These are phyloP conservation scores for Neonectria ditissima DNA, from an alignment of 2,329 filamentous ascomycete genomes.

Conservation along the genomic window DNA sequence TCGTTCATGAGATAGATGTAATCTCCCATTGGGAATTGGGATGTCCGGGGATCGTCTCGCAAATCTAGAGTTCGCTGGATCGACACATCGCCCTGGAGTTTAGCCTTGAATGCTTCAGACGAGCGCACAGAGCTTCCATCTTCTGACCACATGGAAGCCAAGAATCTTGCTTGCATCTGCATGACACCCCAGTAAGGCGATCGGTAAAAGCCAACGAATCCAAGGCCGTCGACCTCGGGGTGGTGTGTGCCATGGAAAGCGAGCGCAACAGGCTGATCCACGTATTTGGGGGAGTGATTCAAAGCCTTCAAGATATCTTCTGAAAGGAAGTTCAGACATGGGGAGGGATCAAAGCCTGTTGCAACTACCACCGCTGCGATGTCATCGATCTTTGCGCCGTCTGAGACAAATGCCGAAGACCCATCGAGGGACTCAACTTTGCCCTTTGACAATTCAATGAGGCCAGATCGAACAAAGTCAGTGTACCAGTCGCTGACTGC, in stretches of 20 bases:
- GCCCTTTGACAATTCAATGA: slow-evolving; percentile 65
- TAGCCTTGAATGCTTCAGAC: slow-evolving; percentile 49
- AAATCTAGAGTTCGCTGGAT: slow-evolving; percentile 62
- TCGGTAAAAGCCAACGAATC: slow-evolving; percentile 87
- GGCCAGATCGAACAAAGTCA: slow-evolving; percentile 77
- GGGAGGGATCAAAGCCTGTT: slow-evolving; percentile 77
- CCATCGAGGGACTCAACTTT: slow-evolving; percentile 53
- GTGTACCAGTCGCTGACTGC: slow-evolving; percentile 78
- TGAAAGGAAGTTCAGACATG: slow-evolving; percentile 74
- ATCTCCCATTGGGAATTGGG: slow-evolving; percentile 86
- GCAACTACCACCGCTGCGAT: slow-evolving; percentile 78
- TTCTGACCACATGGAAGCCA: slow-evolving; percentile 70
- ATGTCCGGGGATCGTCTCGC: slow-evolving; percentile 63
- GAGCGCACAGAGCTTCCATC: slow-evolving; percentile 34
- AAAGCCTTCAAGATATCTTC: slow-evolving; percentile 66
- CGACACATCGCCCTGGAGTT: slow-evolving; percentile 58
- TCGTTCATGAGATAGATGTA: slow-evolving; percentile 82
- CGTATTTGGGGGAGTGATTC: slow-evolving; percentile 65
- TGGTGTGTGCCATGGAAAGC: slow-evolving; percentile 76
- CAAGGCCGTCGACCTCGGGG: slow-evolving; percentile 70
- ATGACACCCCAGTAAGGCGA: slow-evolving; percentile 89
- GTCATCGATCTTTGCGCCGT: slow-evolving; percentile 58
- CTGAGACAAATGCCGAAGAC: slow-evolving; percentile 50
- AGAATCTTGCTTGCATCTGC: slow-evolving; percentile 83
- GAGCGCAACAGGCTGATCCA: slow-evolving; percentile 72